Base-by-base conservation (phyloP, 495 filamentous ascomycete genomes). In the Cairneyella variabilis region DNA sequence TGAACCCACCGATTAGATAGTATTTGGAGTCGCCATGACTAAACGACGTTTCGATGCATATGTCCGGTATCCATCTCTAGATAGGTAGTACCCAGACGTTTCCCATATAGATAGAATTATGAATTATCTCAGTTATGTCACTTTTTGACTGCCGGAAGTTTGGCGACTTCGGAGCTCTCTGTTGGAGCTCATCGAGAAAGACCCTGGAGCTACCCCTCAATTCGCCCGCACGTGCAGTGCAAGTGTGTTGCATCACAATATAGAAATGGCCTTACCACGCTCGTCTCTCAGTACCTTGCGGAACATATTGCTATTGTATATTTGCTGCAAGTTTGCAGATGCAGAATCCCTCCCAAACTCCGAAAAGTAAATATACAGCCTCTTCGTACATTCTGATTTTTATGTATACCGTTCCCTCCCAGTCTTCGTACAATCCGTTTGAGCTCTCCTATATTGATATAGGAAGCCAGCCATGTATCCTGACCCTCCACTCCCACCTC, bases 401-500 rank as follows among this genome's bases (percentile, higher is more conserved):
- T 59, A 39, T 50, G 20, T 44, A 54, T 50, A 48, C 43, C 30
- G 9, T 14, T 42, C 36, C 42, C 26, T 48, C 47, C 52, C 45
- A 57, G 30, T 46, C 32, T 48, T 28, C 22, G 14, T 23, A 26
- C n/a, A 28, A n/a, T n/a, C 26, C 39, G 18, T 53, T 44, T 44
- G 18, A 44, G 38, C 18, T 38, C 27, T 45, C 26, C 27, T 37
- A 28, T n/a, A n/a, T n/a, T n/a, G n/a, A n/a, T n/a, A n/a, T n/a
- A n/a, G n/a, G n/a, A n/a, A 42, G 3, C 14, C 38, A 43, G 21
- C 39, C 25, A 22, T 38, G 16, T 26, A 23, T 54, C 26, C 18
- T 14, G 48, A 27, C 53, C 48, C 55, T 53, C 55, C 48, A 36
- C 55, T 57, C 58, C 58, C 58, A 54, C 58, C 58, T 61, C 25